phyloP scores from a whole-genome alignment of 768 basidiomycete species.

The Chlorophyllum brunneum region DNA sequence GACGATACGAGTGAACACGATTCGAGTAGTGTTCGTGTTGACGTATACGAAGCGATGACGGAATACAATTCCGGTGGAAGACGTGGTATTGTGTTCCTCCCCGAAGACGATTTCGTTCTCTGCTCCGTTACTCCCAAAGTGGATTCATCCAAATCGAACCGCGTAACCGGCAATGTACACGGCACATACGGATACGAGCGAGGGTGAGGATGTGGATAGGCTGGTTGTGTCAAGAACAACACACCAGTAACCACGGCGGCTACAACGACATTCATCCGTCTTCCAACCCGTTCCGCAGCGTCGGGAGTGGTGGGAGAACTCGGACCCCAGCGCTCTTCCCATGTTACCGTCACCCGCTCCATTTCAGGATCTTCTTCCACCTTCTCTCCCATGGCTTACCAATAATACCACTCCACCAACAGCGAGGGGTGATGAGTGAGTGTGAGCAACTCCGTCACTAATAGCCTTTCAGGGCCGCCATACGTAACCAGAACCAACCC shows the following conservation, averaged over 20 bases:
- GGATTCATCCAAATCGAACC: background rate
- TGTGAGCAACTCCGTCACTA: too few species aligned
- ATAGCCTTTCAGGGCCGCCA: too few species aligned
- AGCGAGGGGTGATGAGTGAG: too few species aligned
- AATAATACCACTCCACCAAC: too few species aligned
- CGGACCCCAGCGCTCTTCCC: too few species aligned
- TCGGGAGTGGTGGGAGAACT: background rate
- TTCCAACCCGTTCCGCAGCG: background rate
- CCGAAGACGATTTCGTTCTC: background rate
- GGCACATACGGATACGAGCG: background rate
- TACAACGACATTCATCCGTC: background rate
- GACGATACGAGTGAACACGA: constrained; percentile 3
- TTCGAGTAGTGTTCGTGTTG: background rate
- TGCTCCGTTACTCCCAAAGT: too few species aligned
- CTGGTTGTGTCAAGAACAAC: background rate
- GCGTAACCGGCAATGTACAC: background rate
- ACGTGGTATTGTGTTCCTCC: too few species aligned
- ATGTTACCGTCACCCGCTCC: too few species aligned
- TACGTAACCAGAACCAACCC: too few species aligned
- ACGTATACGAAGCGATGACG: background rate
- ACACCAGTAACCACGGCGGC: background rate
- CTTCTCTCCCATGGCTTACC: too few species aligned
- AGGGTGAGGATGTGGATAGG: background rate
- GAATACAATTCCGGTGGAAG: constrained; percentile 7
- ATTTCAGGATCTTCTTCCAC: too few species aligned